These are phyloP conservation scores for Annulohypoxylon moriforme DNA, from an alignment of 495 filamentous ascomycete species.

Conservation along the genomic window DNA sequence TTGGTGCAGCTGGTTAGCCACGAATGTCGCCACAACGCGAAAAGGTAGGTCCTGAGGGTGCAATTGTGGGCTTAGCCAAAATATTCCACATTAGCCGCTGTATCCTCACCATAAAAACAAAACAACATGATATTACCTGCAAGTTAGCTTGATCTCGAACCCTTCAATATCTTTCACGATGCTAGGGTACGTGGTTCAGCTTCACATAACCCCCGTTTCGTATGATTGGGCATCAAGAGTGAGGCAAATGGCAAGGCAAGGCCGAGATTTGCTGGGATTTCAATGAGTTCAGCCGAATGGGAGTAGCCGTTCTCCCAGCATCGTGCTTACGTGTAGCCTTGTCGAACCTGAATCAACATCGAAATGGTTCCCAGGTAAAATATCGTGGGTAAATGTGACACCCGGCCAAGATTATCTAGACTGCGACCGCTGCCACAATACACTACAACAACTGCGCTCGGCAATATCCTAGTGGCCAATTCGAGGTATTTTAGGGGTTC, in stretches of 20 bases:
- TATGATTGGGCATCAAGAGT: slow-evolving; percentile 34
- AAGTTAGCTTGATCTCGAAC: slow-evolving; percentile 1
- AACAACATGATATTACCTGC: slow-evolving; percentile 7
- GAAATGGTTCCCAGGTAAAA: slow-evolving; percentile 21
- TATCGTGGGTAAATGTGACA: slow-evolving; percentile 15
- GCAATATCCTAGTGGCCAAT: slow-evolving; percentile 1
- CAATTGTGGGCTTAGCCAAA: slow-evolving; percentile 1
- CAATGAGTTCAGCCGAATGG: slow-evolving; percentile 13
- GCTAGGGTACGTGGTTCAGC: slow-evolving; percentile 19
- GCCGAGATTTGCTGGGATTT: slow-evolving; percentile 9
- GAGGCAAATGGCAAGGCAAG: slow-evolving; percentile 23
- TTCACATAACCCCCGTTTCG: slow-evolving; percentile 12
- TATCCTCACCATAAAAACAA: slow-evolving; percentile 12
- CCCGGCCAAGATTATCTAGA: slow-evolving; percentile 28
- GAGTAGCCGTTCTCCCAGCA: slow-evolving; percentile 15
- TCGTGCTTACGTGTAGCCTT: slow-evolving; percentile 14
- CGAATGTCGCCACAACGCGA: slow-evolving; percentile 27
- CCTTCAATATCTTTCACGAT: slow-evolving; percentile 16
- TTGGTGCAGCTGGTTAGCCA: slow-evolving; percentile 22
- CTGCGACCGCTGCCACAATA: slow-evolving; percentile 1
- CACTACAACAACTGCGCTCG: not conserved
- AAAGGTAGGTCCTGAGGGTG: not conserved
- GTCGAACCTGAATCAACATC: slow-evolving; percentile 11
- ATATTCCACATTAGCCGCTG: not conserved
- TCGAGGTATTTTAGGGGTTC: slow-evolving; percentile 14